These are phyloP conservation scores for Fimicolochytrium jonesii DNA, from an alignment of 192 early-diverging fungal genomes.

Conservation along the genomic window DNA sequence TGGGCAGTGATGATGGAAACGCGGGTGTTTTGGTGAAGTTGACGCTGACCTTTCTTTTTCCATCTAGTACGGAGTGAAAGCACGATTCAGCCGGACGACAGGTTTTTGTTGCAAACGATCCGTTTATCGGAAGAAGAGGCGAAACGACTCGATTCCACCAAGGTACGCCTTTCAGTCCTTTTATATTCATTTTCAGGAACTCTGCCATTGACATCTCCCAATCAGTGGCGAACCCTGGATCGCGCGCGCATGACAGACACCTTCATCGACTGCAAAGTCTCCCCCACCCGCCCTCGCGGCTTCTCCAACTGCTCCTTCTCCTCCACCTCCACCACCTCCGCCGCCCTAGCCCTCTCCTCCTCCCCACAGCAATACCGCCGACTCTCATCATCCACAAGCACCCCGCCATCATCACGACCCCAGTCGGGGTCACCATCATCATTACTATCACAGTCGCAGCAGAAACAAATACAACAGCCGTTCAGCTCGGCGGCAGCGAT, in stretches of 20 bases:
- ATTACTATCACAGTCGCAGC: not conserved
- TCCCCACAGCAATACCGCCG: too few relatives aligned
- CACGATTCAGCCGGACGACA: slow-evolving; percentile 41
- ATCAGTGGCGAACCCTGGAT: slow-evolving; percentile 18
- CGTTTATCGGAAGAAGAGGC: slow-evolving; percentile 42
- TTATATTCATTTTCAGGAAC: not conserved
- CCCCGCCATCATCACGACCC: not conserved
- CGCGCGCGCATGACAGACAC: slow-evolving; percentile 13
- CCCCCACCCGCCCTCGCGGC: slow-evolving; percentile 2
- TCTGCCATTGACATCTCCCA: not conserved
- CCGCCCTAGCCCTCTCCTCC: not conserved
- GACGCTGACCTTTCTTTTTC: not conserved
- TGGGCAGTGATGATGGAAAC: not conserved
- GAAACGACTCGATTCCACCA: slow-evolving; percentile 40
- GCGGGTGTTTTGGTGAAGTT: not conserved
- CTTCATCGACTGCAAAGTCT: slow-evolving; percentile 15
- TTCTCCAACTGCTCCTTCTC: not conserved
- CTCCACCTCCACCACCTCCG: not conserved
- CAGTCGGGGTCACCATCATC: slow-evolving; percentile 4
- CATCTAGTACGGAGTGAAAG: slow-evolving; percentile 30
- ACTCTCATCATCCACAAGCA: not conserved
- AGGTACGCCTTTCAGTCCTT: slow-evolving; percentile 32
- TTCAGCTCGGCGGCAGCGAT: not conserved
- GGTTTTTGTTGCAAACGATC: slow-evolving; percentile 57
- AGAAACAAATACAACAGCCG: not conserved